Base-by-base conservation (phyloP, 148 eudicot genomes). In the Nepenthes mirabilis region DNA sequence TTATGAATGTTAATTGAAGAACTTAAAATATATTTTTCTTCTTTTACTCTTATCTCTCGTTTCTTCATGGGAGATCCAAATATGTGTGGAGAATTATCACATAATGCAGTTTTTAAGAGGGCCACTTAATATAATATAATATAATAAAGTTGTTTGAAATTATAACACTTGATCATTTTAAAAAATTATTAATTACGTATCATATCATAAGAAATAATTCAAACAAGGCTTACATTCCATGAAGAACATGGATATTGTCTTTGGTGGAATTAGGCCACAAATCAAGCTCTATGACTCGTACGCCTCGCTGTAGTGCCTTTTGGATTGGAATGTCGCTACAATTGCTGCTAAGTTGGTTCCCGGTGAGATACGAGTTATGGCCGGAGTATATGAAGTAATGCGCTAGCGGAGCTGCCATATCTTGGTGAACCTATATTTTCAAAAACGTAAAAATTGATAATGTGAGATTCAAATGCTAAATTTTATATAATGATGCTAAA, bases 371-470 rank as follows among this genome's bases (percentile, higher is more conserved):
- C 7, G 95, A 82, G 59, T 88, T 88, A 55, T 88, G 95, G 8
- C 91, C 87, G 0, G 95, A 84, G 69, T 76, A 84, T 61, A 88
- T 76, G 73, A 80, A 88, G 61, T 88, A 88, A 70, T 88, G 82
- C 7, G 95, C 80, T 70, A 88, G 66, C 2, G 95, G 91, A n/a
- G 79, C 77, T 14, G 5, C 77, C 88, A 82, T 84, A 52, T 82
- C 79, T 43, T 84, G 85, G 53, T 80, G 80, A 47, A 88, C 87
- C 95, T 84, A 61, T 54, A 59, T 65, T 1, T 7, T n/a, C 9
- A 51, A 67, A 9, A 67, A 56, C 0, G 33, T 53, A 9, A 53
- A 1, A 1, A 52, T 34, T 0, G 37, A 35, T n/a, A 7, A 52
- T 2, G 1, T 34, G 2, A 47, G 23, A 23, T 23, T 0, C 23